Base-by-base conservation (phyloP, 108 stramenopile species). In the Conticribra guillardii region DNA sequence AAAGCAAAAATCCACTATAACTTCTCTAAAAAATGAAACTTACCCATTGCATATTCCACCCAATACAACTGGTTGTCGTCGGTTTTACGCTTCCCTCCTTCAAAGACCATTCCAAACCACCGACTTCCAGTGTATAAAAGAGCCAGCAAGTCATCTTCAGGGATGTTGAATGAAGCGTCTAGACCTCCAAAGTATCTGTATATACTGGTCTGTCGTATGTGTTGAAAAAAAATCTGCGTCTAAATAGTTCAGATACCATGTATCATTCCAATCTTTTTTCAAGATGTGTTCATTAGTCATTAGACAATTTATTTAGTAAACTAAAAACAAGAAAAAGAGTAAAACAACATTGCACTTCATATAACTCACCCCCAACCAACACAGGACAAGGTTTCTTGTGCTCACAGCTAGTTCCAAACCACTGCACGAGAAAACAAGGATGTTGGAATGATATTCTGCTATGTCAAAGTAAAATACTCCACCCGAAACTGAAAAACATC, bases 321-420 rank as follows among this genome's bases (percentile, higher is more conserved):
- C 18, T 17, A 45, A 22, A 22, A 5, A 17, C 1, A n/a, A 23
- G 60, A 24, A 34, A 41, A 51, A 4, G n/a, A n/a, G 21, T 9
- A 21, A 11, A 4, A n/a, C n/a, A 44, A 44, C 11, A 44, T 44
- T 44, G n/a, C n/a, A n/a, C n/a, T n/a, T n/a, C n/a, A n/a, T n/a
- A 23, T 26, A 2, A 49, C 69, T 62, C 11, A 41, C 37, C 37
- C 11, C 37, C 37, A 11, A 41, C 37, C 5, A 72, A 30, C 47
- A 27, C 46, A 17, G 23, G 52, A 28, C 71, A 72, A 31, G 71
- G 71, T 53, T 29, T 34, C 34, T 72, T 63, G 60, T 54, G 60
- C 37, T 72, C 60, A 24, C 71, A 72, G 29, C 52, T 48, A 55
- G 24, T 54, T 0, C 71, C 71, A 63, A 72, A 63, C 46, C 55